These are phyloP conservation scores for Lactarius quietus DNA, from an alignment of 768 basidiomycete genomes.

Conservation along the genomic window DNA sequence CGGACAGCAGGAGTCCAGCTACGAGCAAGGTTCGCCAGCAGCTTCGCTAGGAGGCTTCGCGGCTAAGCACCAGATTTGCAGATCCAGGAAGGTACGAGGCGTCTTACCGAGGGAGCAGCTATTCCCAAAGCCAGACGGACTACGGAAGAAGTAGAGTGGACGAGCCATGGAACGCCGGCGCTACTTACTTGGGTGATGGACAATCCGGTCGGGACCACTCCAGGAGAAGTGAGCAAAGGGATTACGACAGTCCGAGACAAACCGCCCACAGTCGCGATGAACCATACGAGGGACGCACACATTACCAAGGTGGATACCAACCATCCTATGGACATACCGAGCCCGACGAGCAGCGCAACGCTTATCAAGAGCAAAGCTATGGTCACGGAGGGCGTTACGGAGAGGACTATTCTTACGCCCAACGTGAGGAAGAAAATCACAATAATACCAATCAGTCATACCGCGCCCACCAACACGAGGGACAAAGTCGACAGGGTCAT, in stretches of 20 bases:
- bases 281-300: not conserved
- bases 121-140: not conserved
- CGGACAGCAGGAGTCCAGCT: not conserved
- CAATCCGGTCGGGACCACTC: not conserved
- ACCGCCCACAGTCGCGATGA: slow-evolving; percentile 6
- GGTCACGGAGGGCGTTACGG: not conserved
- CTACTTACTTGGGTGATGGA: not conserved
- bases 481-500: not conserved
- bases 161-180: not conserved
- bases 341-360: not conserved
- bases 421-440: not conserved
- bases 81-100: not conserved
- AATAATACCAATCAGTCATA: slow-evolving; percentile 9
- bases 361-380: slow-evolving; percentile 1
- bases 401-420: not conserved
- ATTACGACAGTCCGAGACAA: not conserved
- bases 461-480: not conserved
- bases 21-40: not conserved
- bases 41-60: not conserved
- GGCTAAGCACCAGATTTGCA: not conserved
- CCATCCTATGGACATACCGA: not conserved
- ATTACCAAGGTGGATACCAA: slow-evolving; percentile 3
- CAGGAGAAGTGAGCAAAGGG: not conserved
- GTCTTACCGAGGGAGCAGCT: not conserved
- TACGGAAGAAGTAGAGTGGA: not conserved